These are phyloP conservation scores for Gossypioides kirkii DNA, from an alignment of 345 rosid genomes.

Conservation along the genomic window DNA sequence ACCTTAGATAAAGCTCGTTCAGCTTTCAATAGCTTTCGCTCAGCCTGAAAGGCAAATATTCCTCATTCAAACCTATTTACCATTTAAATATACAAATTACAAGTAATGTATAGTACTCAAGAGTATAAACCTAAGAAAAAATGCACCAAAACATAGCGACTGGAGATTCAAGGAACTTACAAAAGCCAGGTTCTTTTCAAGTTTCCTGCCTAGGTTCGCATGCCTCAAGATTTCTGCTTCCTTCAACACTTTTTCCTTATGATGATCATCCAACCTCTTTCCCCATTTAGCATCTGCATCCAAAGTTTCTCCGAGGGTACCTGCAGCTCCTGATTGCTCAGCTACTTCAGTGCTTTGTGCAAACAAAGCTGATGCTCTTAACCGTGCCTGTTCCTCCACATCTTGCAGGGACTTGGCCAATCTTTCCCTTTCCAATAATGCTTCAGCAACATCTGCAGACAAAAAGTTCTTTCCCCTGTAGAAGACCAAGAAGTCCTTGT, in stretches of 20 bases:
- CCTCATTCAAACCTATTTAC: constrained; percentile 8
- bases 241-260: constrained; percentile 48
- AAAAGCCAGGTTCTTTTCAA: constrained; percentile 63
- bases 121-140: not conserved
- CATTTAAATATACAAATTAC: not conserved
- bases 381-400: constrained; percentile 76
- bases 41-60: constrained; percentile 46
- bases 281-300: constrained; percentile 86
- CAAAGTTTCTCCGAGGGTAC: constrained; percentile 82
- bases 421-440: constrained; percentile 72
- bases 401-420: constrained; percentile 63
- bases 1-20: constrained; percentile 73
- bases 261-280: constrained; percentile 44
- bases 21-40: constrained; percentile 61
- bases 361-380: constrained; percentile 63
- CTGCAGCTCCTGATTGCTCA: constrained; percentile 52
- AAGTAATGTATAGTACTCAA: not conserved
- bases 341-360: constrained; percentile 28
- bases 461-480: constrained; percentile 88
- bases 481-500: constrained; percentile 90
- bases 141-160: not conserved
- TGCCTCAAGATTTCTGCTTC: constrained; percentile 68
- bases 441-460: constrained; percentile 69
- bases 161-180: constrained; percentile 48
- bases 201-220: constrained; percentile 56